A percentile compares a stretch with the other conserved stretches of the same genome.
These are phyloP conservation scores for Blepharisma stoltei DNA, from an alignment of 73 alveolate genomes.

Conservation along the genomic window DNA sequence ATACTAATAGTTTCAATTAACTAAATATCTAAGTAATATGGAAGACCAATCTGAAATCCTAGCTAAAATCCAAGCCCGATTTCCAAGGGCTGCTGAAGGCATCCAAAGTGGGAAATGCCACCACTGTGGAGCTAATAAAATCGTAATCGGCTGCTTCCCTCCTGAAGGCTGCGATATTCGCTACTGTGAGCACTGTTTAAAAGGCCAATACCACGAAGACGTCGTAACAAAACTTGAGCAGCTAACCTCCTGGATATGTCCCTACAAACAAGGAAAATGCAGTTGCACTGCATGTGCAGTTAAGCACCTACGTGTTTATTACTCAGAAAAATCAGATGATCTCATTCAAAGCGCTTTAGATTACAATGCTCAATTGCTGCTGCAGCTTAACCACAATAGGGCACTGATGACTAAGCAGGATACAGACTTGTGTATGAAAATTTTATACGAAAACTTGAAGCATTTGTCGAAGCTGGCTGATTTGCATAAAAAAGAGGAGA, in stretches of 20 bases:
- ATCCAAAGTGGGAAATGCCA: not conserved
- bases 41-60: not conserved
- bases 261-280: slow-evolving; percentile 17
- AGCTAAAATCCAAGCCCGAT: slow-evolving; percentile 17
- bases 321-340: not conserved
- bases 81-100: slow-evolving; percentile 22
- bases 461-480: slow-evolving; percentile 4
- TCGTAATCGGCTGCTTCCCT: slow-evolving; percentile 19
- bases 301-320: not conserved
- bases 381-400: not conserved
- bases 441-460: slow-evolving; percentile 21
- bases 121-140: slow-evolving; percentile 1
- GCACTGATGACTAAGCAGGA: not conserved
- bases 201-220: slow-evolving; percentile 16
- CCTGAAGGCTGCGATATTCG: slow-evolving; percentile 4
- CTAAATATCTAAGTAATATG: too few species aligned
- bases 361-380: not conserved
- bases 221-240: not conserved
- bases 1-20: too few species aligned
- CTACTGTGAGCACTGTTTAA: slow-evolving; percentile 24
- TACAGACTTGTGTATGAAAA: not conserved
- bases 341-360: slow-evolving; percentile 29
- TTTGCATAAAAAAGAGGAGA: slow-evolving; percentile 16
- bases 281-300: slow-evolving; percentile 20
- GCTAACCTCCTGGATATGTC: slow-evolving; percentile 21